Evolutionary conservation across 305 asterid genomes (phyloP).

Genomic region (Salvia sclarea): DNA sequence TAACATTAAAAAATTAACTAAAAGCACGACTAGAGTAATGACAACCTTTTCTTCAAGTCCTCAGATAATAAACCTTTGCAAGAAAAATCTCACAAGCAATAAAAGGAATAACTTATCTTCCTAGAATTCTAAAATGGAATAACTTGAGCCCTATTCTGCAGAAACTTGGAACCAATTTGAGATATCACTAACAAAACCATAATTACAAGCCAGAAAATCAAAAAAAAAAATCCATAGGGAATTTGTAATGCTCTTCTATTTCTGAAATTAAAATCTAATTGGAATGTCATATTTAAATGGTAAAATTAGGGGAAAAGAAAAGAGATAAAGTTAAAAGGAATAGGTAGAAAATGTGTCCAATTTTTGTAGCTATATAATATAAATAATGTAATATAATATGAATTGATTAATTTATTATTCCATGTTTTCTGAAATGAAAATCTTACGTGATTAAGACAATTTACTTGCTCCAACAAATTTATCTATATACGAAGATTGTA

Average conservation of each 20-base stretch:
- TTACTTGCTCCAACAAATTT: neutral
- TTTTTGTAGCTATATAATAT: neutral
- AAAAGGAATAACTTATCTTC: neutral
- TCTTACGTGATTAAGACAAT: neutral
- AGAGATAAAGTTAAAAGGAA: neutral
- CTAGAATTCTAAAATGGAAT: neutral
- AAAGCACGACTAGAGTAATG: neutral
- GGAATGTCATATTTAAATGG: neutral
- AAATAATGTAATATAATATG: neutral
- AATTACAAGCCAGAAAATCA: neutral
- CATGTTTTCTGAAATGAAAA: neutral
- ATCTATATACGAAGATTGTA: neutral
- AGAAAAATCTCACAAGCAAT: slow-evolving; percentile 22
- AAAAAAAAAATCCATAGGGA: neutral
- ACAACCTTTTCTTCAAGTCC: slow-evolving; percentile 8
- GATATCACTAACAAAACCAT: neutral
- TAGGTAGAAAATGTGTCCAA: neutral
- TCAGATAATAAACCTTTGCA: neutral
- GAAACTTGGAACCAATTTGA: slow-evolving; percentile 1
- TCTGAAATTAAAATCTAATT: neutral
- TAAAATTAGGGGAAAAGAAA: neutral
- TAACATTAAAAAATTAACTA: slow-evolving; percentile 9
- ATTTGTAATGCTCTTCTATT: neutral
- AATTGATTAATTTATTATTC: neutral
- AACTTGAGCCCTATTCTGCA: neutral